Percentiles rank a stretch among this genome's conserved stretches.
These are phyloP conservation scores for Hypoxylon fragiforme DNA, from an alignment of 495 filamentous ascomycete species.

Conservation along the genomic window DNA sequence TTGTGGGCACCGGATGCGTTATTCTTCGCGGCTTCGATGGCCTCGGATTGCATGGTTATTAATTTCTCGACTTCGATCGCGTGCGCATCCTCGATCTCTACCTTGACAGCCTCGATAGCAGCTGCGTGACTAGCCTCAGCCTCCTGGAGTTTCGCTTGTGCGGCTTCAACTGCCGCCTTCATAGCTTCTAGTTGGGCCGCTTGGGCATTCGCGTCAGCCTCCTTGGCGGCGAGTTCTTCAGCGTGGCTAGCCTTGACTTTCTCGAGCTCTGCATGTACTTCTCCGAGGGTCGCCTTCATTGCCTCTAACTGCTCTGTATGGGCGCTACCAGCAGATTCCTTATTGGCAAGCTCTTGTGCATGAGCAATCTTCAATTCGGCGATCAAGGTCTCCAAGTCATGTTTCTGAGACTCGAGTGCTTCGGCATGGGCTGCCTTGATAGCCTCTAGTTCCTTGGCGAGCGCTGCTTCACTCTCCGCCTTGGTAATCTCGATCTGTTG, in stretches of 20 bases:
- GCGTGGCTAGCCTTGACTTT: slow-evolving; percentile 32
- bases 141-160: slow-evolving; percentile 46
- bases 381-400: slow-evolving; percentile 36
- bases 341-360: slow-evolving; percentile 41
- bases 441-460: slow-evolving; percentile 46
- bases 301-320: slow-evolving; percentile 34
- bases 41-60: slow-evolving; percentile 47
- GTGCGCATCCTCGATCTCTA: slow-evolving; percentile 49
- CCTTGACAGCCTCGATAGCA: slow-evolving; percentile 46
- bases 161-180: slow-evolving; percentile 37
- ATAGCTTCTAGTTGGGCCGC: slow-evolving; percentile 36
- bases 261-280: slow-evolving; percentile 30
- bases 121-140: slow-evolving; percentile 42
- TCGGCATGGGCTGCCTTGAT: slow-evolving; percentile 47
- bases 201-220: slow-evolving; percentile 34
- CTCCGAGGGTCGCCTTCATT: slow-evolving; percentile 28
- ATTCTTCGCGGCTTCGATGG: slow-evolving; percentile 44
- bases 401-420: slow-evolving; percentile 38
- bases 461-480: slow-evolving; percentile 40
- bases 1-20: slow-evolving; percentile 38
- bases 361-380: slow-evolving; percentile 45
- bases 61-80: slow-evolving; percentile 54
- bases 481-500: slow-evolving; percentile 48
- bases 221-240: slow-evolving; percentile 33
- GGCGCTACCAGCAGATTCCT: slow-evolving; percentile 33